Evolutionary conservation across 129 eudicot species (phyloP).

Genomic region (Artemisia argyi): DNA sequence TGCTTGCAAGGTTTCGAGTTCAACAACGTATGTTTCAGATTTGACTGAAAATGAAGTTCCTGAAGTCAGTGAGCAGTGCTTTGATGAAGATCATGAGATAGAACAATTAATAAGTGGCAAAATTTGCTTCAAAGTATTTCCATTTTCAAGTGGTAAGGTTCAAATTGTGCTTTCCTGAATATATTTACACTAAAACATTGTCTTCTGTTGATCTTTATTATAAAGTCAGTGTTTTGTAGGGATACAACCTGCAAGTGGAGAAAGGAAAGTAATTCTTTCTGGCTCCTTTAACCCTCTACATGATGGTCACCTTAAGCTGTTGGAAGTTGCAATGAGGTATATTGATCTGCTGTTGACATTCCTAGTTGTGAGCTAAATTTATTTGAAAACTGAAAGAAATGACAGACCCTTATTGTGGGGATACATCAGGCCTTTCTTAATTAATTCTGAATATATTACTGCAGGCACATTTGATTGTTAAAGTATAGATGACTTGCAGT

Average conservation of each 20-base stretch:
- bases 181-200: background rate
- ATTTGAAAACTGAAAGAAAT: too few species aligned
- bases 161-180: slow-evolving; percentile 10
- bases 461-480: too few species aligned
- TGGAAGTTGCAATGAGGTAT: slow-evolving; percentile 89
- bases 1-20: slow-evolving; percentile 66
- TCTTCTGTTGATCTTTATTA: slow-evolving; percentile 39
- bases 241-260: slow-evolving; percentile 38
- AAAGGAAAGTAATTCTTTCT: slow-evolving; percentile 79
- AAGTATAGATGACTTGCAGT: too few species aligned
- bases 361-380: background rate
- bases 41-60: slow-evolving; percentile 65
- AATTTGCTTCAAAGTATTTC: slow-evolving; percentile 82
- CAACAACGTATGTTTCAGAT: slow-evolving; percentile 36
- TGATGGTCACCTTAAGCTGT: slow-evolving; percentile 86
- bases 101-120: slow-evolving; percentile 79
- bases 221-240: slow-evolving; percentile 62
- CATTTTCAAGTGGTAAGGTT: slow-evolving; percentile 78
- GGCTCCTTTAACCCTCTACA: slow-evolving; percentile 97
- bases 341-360: slow-evolving; percentile 14
- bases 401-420: too few species aligned
- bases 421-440: too few species aligned
- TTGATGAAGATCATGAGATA: slow-evolving; percentile 72
- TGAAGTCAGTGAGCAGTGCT: slow-evolving; percentile 50
- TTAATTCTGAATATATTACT: too few species aligned